Base-by-base conservation (phyloP, 345 rosid species). In the Citrus cavaleriei region DNA sequence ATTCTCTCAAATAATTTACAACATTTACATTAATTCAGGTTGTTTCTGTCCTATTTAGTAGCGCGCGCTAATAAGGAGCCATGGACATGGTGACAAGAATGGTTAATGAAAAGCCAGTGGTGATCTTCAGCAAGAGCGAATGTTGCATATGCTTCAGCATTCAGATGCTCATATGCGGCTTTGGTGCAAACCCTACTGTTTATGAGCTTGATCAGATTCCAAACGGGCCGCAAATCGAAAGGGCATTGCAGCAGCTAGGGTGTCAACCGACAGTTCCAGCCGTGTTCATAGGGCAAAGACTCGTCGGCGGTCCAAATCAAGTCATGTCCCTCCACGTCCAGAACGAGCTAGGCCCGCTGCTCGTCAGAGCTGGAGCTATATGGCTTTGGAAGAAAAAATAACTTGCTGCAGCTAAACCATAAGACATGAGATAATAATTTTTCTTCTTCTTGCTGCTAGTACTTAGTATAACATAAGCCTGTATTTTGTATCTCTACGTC, bases 91-190 rank as follows among this genome's bases (percentile, higher is more conserved):
- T 91, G 71, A 83, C 85, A 72, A 77, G 85, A 58, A 55, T 92
- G 89, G 90, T 93, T n/a, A 85, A 57, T 34, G 97, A 89, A 57
- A 89, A 83, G 83, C 90, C 99, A 6, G 92, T 89, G 85, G 98
- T 95, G 87, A 83, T 95, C n/a, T 95, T 93, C 82, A 93, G 93
- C 92, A 88, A 78, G 89, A 92, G 89, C 85, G 76, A 84, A n/a
- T 92, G 97, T 60, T 86, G 89, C 88, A 93, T 91, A 91, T 85
- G 96, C 85, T 93, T 89, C 76, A 79, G 95, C 6, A 88, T 91
- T 68, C 87, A 86, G 85, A 64, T 90, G 24, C 90, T 95, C 6
- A 86, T 95, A 69, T 69, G 83, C 18, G 87, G 97, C 54, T 92
- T 85, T 21, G 99, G 99, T 5, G 97, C 94, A 0, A 91, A 93